Base-by-base conservation (phyloP, 1,284 basidiomycete genomes). In the Irpex sp. region DNA sequence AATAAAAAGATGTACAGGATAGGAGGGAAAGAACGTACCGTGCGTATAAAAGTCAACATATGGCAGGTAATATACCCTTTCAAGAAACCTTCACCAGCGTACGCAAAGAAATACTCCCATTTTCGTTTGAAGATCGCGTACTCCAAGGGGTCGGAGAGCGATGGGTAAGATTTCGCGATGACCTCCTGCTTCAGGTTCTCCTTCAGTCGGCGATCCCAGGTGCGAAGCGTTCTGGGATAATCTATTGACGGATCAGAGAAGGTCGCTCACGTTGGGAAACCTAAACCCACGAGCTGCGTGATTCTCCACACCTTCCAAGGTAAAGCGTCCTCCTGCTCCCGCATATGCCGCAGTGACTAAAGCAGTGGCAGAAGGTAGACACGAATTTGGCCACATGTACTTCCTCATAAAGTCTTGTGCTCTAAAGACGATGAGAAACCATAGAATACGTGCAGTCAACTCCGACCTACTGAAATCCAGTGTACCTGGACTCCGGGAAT, bases 361-460 rank as follows among this genome's bases (percentile, higher is more conserved):
- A 5, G 84, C 81, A 1, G 90, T 92, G 15, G 94, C 89, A 60
- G 90, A 92, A 1, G 94, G 94, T 31, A 95, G 78, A 74, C 90
- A 93, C 1, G 92, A 93, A 68, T 95, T 95, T 3, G 94, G 94
- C 91, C 94, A 96, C 86, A 95, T 91, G 78, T 93, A 96, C 68
- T 90, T 89, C 58, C 90, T 85, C 84, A 94, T 94, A 76, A 94
- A 94, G 75, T 94, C 92, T 70, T 93, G 89, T n/a, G 88, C 83
- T 75, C 86, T 91, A 50, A 17, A 21, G 49, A 21, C 49, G 7
- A 17, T 50, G 49, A 50, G 49, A 17, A 50, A 68, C 53, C 70
- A 68, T 43, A 73, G 59, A 4, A 60, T 9, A 46, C 11, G 26
- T 5, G 31, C 11, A 46, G 19, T 17, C 49, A 50, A 7, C 11